phyloP scores from a whole-genome alignment of 345 rosid species.

The Rhizophora mangle region DNA sequence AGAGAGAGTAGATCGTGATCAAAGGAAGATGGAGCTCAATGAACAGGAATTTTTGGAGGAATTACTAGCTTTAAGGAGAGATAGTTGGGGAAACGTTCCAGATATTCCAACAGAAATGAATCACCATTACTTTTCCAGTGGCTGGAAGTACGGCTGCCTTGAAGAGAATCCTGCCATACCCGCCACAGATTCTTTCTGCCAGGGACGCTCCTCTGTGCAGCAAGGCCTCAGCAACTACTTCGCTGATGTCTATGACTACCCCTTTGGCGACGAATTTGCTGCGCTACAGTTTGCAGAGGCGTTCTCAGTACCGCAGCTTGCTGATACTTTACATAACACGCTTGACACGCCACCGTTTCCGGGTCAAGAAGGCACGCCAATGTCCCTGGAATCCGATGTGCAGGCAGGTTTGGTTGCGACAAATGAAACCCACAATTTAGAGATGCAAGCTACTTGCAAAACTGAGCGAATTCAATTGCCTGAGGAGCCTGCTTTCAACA shows the following conservation, averaged over 20 bases:
- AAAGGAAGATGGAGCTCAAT: conserved; percentile 30
- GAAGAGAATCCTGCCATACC: not conserved
- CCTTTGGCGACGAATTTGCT: conserved; percentile 31
- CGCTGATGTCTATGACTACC: conserved; percentile 20
- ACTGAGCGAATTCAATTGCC: conserved; percentile 39
- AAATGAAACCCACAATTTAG: conserved; percentile 23
- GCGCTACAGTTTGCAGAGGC: conserved; percentile 17
- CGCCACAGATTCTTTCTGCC: conserved; percentile 25
- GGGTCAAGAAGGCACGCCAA: conserved; percentile 31
- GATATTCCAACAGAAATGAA: conserved; percentile 28
- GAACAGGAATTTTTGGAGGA: conserved; percentile 38
- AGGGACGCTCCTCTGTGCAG: conserved; percentile 11
- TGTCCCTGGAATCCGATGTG: conserved; percentile 33
- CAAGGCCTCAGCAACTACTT: conserved; percentile 35
- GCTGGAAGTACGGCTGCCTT: conserved; percentile 14
- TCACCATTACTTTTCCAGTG: conserved; percentile 15
- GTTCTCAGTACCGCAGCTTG: conserved; percentile 27
- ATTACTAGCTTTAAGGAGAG: conserved; percentile 32
- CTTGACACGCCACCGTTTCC: conserved; percentile 38
- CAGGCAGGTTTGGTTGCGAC: conserved; percentile 23
- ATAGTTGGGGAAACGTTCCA: conserved; percentile 30
- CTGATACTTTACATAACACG: conserved; percentile 35
- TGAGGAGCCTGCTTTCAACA: conserved; percentile 29
- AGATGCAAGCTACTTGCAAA: conserved; percentile 33
- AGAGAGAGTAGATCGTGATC: not conserved